These are phyloP conservation scores for Vanilla planifolia DNA, from an alignment of 106 monocot genomes.

Conservation along the genomic window DNA sequence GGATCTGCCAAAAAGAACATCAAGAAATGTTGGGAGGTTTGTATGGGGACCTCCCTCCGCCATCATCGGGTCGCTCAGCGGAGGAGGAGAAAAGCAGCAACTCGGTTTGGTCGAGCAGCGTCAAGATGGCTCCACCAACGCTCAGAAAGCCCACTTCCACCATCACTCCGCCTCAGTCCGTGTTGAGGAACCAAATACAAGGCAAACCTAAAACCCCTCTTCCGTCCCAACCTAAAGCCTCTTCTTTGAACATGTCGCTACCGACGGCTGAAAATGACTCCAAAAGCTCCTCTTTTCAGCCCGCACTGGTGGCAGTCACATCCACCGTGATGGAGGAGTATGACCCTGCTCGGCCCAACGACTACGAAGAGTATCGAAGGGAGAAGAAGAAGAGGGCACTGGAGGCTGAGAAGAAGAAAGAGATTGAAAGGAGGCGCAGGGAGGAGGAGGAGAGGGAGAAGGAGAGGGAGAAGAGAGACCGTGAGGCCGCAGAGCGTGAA, in stretches of 20 bases:
- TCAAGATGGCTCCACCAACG: slow-evolving; percentile 90
- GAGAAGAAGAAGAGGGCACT: slow-evolving; percentile 64
- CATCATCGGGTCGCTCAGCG: slow-evolving; percentile 48
- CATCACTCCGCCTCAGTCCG: slow-evolving; percentile 55
- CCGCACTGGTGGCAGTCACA: slow-evolving; percentile 74
- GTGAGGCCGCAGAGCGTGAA: slow-evolving; percentile 54
- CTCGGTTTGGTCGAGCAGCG: slow-evolving; percentile 91
- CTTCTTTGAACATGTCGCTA: slow-evolving; percentile 9
- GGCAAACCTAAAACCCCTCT: slow-evolving; percentile 33
- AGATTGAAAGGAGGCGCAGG: slow-evolving; percentile 68
- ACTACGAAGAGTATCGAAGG: slow-evolving; percentile 86
- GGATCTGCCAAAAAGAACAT: not conserved
- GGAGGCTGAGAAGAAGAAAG: slow-evolving; percentile 77
- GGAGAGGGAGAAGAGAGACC: slow-evolving; percentile 70
- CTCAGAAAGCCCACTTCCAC: slow-evolving; percentile 64
- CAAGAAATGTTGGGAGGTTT: slow-evolving; percentile 71
- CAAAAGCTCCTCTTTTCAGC: slow-evolving; percentile 47
- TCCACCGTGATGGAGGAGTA: slow-evolving; percentile 83
- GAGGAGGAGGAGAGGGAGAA: slow-evolving; percentile 91
- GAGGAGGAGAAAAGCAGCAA: slow-evolving; percentile 63
- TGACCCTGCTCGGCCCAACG: slow-evolving; percentile 92
- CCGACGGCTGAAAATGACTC: slow-evolving; percentile 21
- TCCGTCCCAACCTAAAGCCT: slow-evolving; percentile 20
- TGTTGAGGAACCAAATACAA: slow-evolving; percentile 42
- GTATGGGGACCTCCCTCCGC: slow-evolving; percentile 95